Conservation (phyloP, 1,139 yeast species). For the Hemisphaericaspora xylofermentans region DNA sequence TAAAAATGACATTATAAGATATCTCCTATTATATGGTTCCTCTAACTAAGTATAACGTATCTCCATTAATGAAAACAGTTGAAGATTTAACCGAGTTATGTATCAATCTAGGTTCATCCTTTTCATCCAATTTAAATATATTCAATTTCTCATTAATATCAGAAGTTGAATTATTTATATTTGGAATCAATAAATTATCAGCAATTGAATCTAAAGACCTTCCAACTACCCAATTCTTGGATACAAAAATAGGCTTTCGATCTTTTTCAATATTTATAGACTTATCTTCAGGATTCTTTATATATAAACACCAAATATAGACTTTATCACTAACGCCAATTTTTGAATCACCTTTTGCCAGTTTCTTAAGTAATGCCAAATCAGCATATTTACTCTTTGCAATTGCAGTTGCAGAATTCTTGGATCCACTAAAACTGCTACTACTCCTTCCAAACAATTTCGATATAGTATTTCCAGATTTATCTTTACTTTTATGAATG, state of each 20-base stretch:
- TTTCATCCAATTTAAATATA: slow-evolving; percentile 38
- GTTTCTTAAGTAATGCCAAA: slow-evolving; percentile 38
- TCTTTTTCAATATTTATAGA: slow-evolving; percentile 32
- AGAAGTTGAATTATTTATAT: slow-evolving; percentile 53
- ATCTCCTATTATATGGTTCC: slow-evolving; percentile 41
- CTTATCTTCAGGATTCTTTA: slow-evolving; percentile 24
- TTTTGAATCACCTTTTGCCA: slow-evolving; percentile 68
- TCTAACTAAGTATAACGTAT: slow-evolving; percentile 55
- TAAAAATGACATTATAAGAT: no score
- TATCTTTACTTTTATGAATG: slow-evolving; percentile 24
- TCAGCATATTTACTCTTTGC: slow-evolving; percentile 22
- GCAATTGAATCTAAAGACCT: slow-evolving; percentile 71
- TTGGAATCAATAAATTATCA: slow-evolving; percentile 50
- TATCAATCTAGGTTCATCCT: slow-evolving; percentile 24
- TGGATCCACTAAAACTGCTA: slow-evolving; percentile 4
- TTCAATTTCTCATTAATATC: slow-evolving; percentile 44
- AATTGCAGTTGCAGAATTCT: slow-evolving; percentile 7
- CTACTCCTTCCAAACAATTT: slow-evolving; percentile 18
- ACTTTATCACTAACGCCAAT: slow-evolving; percentile 57
- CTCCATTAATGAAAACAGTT: slow-evolving; percentile 45
- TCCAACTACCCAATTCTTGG: slow-evolving; percentile 74
- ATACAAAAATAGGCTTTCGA: slow-evolving; percentile 48
- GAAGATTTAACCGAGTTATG: slow-evolving; percentile 11
- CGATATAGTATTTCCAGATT: slow-evolving; percentile 12
- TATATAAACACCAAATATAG: slow-evolving; percentile 58